These are phyloP conservation scores for Arxiozyma bovina DNA, from an alignment of 1,139 yeast genomes.

Conservation along the genomic window DNA sequence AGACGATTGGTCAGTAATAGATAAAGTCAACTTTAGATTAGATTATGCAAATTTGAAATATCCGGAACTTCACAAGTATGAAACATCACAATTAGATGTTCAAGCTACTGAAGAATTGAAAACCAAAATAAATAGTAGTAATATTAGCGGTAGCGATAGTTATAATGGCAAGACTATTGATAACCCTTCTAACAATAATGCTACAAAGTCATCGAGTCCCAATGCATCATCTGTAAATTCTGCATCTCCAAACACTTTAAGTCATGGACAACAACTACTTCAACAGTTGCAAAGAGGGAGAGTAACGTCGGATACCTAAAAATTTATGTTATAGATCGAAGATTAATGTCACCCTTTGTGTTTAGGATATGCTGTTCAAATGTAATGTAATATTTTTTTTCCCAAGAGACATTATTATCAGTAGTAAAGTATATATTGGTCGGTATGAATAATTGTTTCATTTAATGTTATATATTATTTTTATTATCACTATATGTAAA, in stretches of 20 bases:
- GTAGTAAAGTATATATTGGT: no score
- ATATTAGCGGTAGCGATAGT: background rate
- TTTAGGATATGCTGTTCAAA: no score
- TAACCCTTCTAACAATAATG: background rate
- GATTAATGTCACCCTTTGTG: background rate
- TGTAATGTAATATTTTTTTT: no score
- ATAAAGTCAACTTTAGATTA: slow-evolving; percentile 29
- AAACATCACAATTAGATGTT: background rate
- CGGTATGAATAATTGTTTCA: background rate
- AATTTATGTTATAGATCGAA: no score
- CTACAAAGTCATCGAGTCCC: background rate
- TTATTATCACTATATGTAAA: no score
- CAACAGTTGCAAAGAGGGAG: slow-evolving; percentile 20
- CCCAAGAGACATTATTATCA: background rate
- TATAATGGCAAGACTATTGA: slow-evolving; percentile 3
- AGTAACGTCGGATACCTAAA: background rate
- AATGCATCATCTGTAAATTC: background rate
- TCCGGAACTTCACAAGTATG: background rate
- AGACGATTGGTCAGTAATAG: slow-evolving; percentile 36
- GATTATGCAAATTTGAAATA: slow-evolving; percentile 17
- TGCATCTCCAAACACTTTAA: slow-evolving; percentile 6
- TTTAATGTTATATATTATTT: background rate
- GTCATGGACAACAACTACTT: slow-evolving; percentile 27
- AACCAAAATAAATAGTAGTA: background rate
- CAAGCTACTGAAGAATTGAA: background rate